These are phyloP conservation scores for Epichloe uncinata DNA, from an alignment of 2,329 filamentous ascomycete genomes.

Conservation along the genomic window DNA sequence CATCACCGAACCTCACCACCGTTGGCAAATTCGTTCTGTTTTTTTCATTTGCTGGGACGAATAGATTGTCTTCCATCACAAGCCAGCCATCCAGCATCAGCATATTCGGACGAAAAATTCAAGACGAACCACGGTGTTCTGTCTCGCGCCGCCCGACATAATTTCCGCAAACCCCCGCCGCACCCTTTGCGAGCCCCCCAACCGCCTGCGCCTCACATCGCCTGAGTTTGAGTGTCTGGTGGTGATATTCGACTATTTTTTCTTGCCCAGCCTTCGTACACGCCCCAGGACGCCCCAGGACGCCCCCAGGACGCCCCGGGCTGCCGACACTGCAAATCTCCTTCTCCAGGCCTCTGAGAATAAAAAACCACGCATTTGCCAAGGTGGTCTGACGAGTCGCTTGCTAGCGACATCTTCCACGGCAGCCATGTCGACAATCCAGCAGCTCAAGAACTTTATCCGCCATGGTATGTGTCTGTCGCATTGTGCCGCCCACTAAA, in stretches of 20 bases:
- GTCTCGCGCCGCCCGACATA: neutral
- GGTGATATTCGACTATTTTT: neutral
- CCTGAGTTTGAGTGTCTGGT: neutral
- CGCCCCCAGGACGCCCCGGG: neutral
- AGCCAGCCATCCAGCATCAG: neutral
- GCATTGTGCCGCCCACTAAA: neutral
- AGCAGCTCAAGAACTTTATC: slow-evolving; percentile 97
- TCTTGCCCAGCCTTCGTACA: neutral
- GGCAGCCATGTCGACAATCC: slow-evolving; percentile 55
- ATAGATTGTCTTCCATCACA: neutral
- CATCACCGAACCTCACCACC: neutral
- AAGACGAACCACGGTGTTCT: neutral
- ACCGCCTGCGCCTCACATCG: neutral
- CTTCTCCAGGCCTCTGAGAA: neutral
- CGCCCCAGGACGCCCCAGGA: neutral
- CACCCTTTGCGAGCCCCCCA: neutral
- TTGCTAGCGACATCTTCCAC: slow-evolving; percentile 8
- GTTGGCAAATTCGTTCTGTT: neutral
- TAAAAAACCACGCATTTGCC: neutral
- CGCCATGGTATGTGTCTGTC: slow-evolving; percentile 52
- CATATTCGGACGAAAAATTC: neutral
- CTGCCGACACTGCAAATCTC: neutral
- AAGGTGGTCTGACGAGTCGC: slow-evolving; percentile 6
- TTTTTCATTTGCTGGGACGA: neutral
- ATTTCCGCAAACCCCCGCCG: neutral